Evolutionary conservation across 768 basidiomycete genomes (phyloP), one percentile per base, ranked within the genome.

Genomic region (Leccinum broughii): DNA sequence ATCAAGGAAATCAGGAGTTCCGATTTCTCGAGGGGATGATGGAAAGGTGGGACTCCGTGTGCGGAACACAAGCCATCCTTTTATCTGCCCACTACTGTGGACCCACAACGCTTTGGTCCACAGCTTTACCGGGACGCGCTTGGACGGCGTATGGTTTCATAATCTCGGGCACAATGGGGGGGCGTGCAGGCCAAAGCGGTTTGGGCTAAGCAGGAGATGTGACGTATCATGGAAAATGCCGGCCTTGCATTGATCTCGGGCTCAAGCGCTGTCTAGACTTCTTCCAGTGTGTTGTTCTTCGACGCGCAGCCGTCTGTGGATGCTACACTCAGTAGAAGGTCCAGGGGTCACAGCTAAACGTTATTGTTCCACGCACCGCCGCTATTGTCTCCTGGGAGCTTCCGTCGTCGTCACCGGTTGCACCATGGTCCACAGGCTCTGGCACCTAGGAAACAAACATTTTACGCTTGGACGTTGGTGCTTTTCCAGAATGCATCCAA

Each of bases 201-300:
- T 34, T 34, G 32, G 32, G 32, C 13, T 14, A 35, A 35, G 13
- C 35, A 35, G 14, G 35, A 35, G 35, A 35, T 35, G 35, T 35
- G 35, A 35, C 35, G 39, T 39, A 22, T 7, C 46, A 46, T 59
- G 66, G 61, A 49, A 58, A 46, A 26, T 57, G 58, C 67, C 67
- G 60, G 49, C 52, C 56, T 69, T 69, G 67, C 66, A 66, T 67
- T 67, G 61, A 66, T n/a, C 58, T 53, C 46, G 51, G 56, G 58
- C 37, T 49, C 55, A 56, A 55, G 57, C 66, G 53, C 30, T 48
- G 46, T 20, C n/a, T 24, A 3, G 17, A 17, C 4, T 17, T 39
- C 39, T 39, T 39, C 39, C 37, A 39, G 37, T 39, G 37, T 7
- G 17, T 41, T 7, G 8, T 41, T 9, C 39, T 41, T 39, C 7